Conservation (phyloP, 2,329 filamentous ascomycete species). For the Mollisia scopiformis region DNA sequence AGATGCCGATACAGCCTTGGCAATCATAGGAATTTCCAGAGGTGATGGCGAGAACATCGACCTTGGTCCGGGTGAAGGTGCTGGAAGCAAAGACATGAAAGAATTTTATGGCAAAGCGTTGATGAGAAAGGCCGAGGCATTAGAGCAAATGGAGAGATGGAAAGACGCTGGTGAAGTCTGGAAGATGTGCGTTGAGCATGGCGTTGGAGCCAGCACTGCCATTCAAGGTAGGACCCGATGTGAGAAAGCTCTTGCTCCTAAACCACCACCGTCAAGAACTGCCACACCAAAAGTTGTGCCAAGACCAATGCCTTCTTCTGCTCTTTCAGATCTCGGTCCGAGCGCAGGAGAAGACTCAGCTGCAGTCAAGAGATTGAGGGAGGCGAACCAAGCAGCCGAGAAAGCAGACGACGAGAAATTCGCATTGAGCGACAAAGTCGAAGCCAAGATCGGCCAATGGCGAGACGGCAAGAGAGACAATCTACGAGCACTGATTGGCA, state of each 20-base stretch:
- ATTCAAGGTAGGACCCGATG: constrained; percentile 87
- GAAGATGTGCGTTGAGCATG: constrained; percentile 80
- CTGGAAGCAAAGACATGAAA: constrained; percentile 80
- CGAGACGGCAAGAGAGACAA: constrained; percentile 92
- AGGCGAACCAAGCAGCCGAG: constrained; percentile 84
- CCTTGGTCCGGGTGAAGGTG: constrained; percentile 59
- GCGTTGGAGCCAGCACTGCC: constrained; percentile 82
- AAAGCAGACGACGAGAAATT: constrained; percentile 92
- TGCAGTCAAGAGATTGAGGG: constrained; percentile 80
- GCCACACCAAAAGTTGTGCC: constrained; percentile 48
- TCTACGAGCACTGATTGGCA: constrained; percentile 82
- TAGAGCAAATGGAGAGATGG: constrained; percentile 97
- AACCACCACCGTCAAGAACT: constrained; percentile 51
- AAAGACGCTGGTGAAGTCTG: constrained; percentile 78
- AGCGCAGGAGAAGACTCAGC: constrained; percentile 56
- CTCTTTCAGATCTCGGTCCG: constrained; percentile 44
- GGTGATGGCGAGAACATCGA: constrained; percentile 82
- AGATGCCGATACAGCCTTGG: constrained; percentile 81
- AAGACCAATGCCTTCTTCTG: constrained; percentile 45
- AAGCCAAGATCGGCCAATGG: constrained; percentile 79
- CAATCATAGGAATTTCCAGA: constrained; percentile 76
- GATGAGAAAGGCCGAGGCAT: constrained; percentile 90
- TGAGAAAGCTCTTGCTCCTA: constrained; percentile 80
- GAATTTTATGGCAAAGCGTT: constrained; percentile 93
- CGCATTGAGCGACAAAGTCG: constrained; percentile 82